Evolutionary conservation across 768 basidiomycete genomes (phyloP).

Genomic region (Gelatoporia subvermispora): DNA sequence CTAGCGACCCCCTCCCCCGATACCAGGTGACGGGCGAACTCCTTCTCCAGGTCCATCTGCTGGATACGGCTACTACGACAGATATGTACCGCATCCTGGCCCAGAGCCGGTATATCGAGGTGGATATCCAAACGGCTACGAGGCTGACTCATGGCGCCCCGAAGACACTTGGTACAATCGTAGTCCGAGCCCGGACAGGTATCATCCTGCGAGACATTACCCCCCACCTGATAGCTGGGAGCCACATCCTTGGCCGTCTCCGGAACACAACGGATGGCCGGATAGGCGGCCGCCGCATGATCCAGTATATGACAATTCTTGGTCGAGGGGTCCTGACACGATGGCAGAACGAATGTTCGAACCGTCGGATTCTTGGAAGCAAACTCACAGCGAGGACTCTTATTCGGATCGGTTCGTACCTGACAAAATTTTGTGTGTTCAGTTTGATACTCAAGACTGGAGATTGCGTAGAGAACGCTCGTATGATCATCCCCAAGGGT

Average conservation of each 20-base stretch:
- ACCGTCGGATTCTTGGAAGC: constrained; percentile 69
- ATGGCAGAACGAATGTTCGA: constrained; percentile 59
- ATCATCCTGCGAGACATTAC: constrained; percentile 34
- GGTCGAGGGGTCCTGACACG: constrained; percentile 25
- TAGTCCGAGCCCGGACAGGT: constrained; percentile 51
- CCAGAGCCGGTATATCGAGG: constrained; percentile 31
- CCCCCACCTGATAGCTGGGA: constrained; percentile 48
- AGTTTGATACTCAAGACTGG: background rate
- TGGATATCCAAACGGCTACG: constrained; percentile 37
- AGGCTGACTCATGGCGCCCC: constrained; percentile 30
- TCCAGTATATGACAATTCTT: background rate
- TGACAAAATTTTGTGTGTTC: background rate
- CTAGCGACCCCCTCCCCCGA: constrained; percentile 1
- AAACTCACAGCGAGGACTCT: constrained; percentile 40
- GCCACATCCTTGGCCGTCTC: constrained; percentile 35
- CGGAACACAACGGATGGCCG: constrained; percentile 31
- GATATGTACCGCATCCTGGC: constrained; percentile 41
- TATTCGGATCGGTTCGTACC: constrained; percentile 6
- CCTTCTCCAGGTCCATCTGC: constrained; percentile 33
- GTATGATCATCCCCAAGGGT: constrained; percentile 9
- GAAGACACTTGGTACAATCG: constrained; percentile 33
- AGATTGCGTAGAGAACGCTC: constrained; percentile 5
- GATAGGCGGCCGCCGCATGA: constrained; percentile 37
- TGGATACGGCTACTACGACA: constrained; percentile 42
- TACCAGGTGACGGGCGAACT: constrained; percentile 5